Conservation (phyloP, 1,139 yeast genomes). For the Candida sanyaensis region DNA sequence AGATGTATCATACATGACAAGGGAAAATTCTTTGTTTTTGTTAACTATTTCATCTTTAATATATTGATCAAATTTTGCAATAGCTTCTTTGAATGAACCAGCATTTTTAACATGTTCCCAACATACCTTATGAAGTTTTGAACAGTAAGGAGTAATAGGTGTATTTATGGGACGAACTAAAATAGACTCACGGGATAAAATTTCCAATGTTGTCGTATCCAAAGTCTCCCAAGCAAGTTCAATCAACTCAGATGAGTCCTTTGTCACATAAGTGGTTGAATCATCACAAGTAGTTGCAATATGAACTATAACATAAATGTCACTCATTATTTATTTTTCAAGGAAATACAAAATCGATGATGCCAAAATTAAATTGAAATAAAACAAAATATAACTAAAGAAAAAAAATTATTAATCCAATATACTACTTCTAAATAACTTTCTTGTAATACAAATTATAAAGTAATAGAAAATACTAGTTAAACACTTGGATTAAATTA, state of each 20-base stretch:
- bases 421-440: background rate
- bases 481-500: background rate
- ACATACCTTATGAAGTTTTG: slow-evolving; percentile 51
- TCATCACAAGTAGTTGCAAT: slow-evolving; percentile 73
- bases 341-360: background rate
- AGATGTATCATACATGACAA: slow-evolving; percentile 69
- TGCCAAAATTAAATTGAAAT: background rate
- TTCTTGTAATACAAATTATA: background rate
- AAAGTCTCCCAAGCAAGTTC: slow-evolving; percentile 67
- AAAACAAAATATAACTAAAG: background rate
- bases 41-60: slow-evolving; percentile 46
- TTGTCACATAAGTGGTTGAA: slow-evolving; percentile 55
- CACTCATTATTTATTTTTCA: slow-evolving; percentile 41
- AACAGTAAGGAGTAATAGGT: slow-evolving; percentile 66
- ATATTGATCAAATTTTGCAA: slow-evolving; percentile 51
- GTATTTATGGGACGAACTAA: slow-evolving; percentile 66
- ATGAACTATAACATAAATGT: slow-evolving; percentile 62
- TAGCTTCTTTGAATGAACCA: slow-evolving; percentile 60
- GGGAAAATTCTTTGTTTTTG: slow-evolving; percentile 55
- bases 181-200: slow-evolving; percentile 40
- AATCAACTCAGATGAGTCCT: slow-evolving; percentile 65
- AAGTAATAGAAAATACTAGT: background rate
- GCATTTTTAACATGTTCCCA: slow-evolving; percentile 66
- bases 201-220: slow-evolving; percentile 36
- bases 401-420: background rate